These are phyloP conservation scores for Diplotaxis tenuifolia DNA, from an alignment of 345 rosid genomes.

Conservation along the genomic window DNA sequence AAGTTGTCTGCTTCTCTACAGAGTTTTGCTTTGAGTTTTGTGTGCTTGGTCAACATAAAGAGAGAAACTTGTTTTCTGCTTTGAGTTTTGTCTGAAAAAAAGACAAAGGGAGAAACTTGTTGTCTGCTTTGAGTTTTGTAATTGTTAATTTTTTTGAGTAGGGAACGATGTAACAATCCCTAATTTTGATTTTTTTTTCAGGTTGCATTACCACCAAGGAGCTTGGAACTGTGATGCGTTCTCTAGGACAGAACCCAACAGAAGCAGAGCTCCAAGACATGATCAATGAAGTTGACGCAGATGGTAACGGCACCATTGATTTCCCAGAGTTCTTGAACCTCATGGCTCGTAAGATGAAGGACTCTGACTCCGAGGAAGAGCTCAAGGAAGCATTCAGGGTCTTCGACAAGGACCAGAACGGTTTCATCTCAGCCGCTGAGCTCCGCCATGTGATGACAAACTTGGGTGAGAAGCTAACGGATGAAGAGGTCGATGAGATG, in stretches of 20 bases:
- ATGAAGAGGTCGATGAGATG: background rate
- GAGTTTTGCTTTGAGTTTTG: background rate
- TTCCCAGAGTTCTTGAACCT: background rate
- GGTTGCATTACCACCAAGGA: background rate
- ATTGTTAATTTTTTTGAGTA: background rate
- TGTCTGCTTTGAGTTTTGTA: background rate
- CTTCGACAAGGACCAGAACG: background rate
- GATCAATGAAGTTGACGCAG: background rate
- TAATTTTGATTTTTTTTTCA: background rate
- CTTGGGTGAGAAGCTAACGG: background rate
- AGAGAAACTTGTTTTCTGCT: no score
- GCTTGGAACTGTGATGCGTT: constrained; percentile 1
- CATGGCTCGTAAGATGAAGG: background rate
- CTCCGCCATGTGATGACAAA: background rate
- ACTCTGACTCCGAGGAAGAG: background rate
- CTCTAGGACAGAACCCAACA: background rate
- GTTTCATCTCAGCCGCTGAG: background rate
- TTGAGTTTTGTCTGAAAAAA: background rate
- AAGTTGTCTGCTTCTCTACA: background rate
- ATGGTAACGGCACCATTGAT: background rate
- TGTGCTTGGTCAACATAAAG: no score
- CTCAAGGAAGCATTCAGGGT: background rate
- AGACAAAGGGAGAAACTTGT: background rate
- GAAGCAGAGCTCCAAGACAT: background rate
- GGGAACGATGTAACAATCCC: background rate